Conservation (phyloP, 108 stramenopile genomes). For the Nannochloropsis gaditana region DNA sequence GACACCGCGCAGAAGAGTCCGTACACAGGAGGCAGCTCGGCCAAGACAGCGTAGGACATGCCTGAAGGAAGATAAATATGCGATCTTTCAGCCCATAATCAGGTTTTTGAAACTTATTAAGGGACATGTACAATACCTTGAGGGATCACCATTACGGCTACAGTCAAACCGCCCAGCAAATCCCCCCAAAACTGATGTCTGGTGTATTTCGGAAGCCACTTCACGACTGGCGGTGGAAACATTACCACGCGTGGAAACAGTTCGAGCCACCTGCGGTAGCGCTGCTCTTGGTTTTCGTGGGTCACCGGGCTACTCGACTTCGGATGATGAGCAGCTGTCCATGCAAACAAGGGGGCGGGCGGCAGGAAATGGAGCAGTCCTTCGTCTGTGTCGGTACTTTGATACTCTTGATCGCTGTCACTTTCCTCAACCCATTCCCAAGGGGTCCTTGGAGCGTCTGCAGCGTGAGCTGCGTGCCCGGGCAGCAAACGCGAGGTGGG, state of each 20-base stretch:
- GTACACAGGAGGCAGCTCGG: slow-evolving; percentile 21
- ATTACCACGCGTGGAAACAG: not conserved
- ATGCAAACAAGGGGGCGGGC: not conserved
- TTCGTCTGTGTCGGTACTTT: not conserved
- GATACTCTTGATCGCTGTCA: not conserved
- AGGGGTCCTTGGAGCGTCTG: not conserved
- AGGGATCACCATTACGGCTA: not conserved
- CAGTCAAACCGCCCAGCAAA: not conserved
- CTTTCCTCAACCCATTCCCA: not conserved
- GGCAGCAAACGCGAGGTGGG: not conserved
- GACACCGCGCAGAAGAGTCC: not conserved
- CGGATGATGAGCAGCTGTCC: not conserved
- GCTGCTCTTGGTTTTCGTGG: not conserved
- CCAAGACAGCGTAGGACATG: slow-evolving; percentile 20
- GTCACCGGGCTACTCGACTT: not conserved
- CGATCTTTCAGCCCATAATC: too few relatives aligned
- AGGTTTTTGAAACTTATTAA: too few relatives aligned
- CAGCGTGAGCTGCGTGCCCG: not conserved
- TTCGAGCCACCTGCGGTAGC: not conserved
- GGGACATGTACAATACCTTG: not conserved
- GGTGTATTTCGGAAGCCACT: not conserved
- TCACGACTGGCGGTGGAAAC: not conserved
- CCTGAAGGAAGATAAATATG: not conserved
- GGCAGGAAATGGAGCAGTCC: not conserved
- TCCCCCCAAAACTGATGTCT: slow-evolving; percentile 16